phyloP scores from a whole-genome alignment of 1,284 basidiomycete genomes.

The Papiliotrema fonsecae region DNA sequence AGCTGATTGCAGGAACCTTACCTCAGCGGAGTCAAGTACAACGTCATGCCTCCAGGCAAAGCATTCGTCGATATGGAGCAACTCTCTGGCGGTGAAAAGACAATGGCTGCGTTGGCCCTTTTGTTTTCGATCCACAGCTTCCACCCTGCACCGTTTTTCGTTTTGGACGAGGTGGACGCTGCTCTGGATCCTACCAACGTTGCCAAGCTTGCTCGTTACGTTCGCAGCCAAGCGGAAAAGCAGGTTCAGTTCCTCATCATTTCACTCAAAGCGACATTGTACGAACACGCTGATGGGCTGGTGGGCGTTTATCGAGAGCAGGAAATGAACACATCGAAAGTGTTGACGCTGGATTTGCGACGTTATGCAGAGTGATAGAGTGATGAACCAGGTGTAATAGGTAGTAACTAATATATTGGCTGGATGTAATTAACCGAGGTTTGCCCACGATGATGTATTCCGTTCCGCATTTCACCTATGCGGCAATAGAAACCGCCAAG shows the following conservation, averaged over 20 bases:
- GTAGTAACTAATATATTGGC: too few species aligned
- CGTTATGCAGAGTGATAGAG: slow-evolving; percentile 8
- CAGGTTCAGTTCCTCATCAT: slow-evolving; percentile 95
- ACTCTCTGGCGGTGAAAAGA: slow-evolving; percentile 96
- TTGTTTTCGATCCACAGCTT: slow-evolving; percentile 97
- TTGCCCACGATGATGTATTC: too few species aligned
- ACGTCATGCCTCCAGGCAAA: slow-evolving; percentile 99
- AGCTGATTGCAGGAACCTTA: slow-evolving; percentile 74
- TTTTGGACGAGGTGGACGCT: slow-evolving; percentile 79
- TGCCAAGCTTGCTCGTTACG: slow-evolving; percentile 85
- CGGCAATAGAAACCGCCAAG: too few species aligned
- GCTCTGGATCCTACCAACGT: slow-evolving; percentile 96
- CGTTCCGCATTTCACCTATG: too few species aligned
- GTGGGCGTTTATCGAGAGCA: slow-evolving; percentile 94
- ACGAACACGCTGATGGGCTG: slow-evolving; percentile 83
- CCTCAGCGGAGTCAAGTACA: slow-evolving; percentile 90
- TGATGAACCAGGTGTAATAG: not conserved
- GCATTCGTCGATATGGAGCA: slow-evolving; percentile 99
- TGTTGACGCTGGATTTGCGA: slow-evolving; percentile 70
- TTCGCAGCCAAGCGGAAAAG: slow-evolving; percentile 62
- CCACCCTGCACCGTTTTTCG: slow-evolving; percentile 97
- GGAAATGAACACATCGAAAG: slow-evolving; percentile 82
- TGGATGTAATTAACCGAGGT: too few species aligned
- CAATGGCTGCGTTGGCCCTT: slow-evolving; percentile 90
- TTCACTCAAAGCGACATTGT: slow-evolving; percentile 65